phyloP scores from a whole-genome alignment of 2,329 filamentous ascomycete species.

The Epichloe amarillans region DNA sequence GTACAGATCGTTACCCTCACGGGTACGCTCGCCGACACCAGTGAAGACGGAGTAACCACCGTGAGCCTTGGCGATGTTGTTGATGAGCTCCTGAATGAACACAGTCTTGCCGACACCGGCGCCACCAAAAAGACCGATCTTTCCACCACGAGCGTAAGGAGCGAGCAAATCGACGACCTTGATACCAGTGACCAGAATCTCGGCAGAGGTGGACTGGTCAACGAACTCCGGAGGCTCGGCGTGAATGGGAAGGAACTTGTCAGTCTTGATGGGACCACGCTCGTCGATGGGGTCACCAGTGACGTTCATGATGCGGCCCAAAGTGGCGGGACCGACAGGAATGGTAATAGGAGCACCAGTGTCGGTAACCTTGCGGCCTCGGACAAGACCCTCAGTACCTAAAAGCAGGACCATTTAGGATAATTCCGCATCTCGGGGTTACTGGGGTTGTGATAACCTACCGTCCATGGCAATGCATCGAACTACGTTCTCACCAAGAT shows the following conservation, averaged over 20 bases:
- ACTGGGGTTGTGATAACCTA: conserved; percentile 32
- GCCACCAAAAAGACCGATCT: conserved; percentile 99
- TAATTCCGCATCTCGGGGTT: neutral
- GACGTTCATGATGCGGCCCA: conserved; percentile 99
- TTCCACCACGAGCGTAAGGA: conserved; percentile 99
- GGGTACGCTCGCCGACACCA: conserved; percentile 99
- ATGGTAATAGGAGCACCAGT: conserved; percentile 94
- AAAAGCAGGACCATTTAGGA: conserved; percentile 4
- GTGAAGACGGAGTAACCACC: conserved; percentile 99
- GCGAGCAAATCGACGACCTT: conserved; percentile 99
- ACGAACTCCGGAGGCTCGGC: conserved; percentile 82
- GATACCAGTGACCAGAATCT: conserved; percentile 98
- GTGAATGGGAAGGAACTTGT: conserved; percentile 84
- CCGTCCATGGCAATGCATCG: conserved; percentile 99
- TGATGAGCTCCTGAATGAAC: conserved; percentile 99
- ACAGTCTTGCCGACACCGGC: conserved; percentile 99
- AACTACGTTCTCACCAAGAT: conserved; percentile 98
- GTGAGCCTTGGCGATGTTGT: conserved; percentile 99
- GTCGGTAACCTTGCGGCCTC: conserved; percentile 73
- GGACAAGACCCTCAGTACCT: conserved; percentile 99
- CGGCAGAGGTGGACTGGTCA: conserved; percentile 91
- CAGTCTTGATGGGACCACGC: conserved; percentile 92
- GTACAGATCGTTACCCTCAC: conserved; percentile 99
- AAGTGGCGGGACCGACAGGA: conserved; percentile 82
- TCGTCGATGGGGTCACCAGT: conserved; percentile 99